Evolutionary conservation across 768 basidiomycete species (phyloP).

Genomic region (Lactifluus echinatus): DNA sequence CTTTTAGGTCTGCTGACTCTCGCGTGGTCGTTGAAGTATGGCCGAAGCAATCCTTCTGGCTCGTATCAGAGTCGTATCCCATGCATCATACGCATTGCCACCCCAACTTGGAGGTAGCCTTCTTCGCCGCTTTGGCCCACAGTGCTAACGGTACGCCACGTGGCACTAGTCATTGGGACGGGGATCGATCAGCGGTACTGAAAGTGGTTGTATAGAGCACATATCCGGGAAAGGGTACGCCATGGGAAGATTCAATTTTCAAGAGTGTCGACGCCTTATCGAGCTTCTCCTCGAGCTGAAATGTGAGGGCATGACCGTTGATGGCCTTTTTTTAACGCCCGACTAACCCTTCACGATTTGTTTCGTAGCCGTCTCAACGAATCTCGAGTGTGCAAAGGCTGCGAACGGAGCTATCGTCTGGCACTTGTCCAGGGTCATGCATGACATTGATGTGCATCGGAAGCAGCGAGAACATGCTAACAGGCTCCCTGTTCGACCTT

Average conservation of each 20-base stretch:
- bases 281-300: constrained; percentile 8
- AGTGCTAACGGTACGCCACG: constrained; percentile 8
- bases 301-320: neutral
- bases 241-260: constrained; percentile 7
- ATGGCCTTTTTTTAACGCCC: neutral
- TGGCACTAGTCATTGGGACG: neutral
- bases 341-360: neutral
- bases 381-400: neutral
- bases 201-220: neutral
- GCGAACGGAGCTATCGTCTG: constrained; percentile 5
- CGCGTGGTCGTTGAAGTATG: neutral
- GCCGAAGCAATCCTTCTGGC: constrained; percentile 3
- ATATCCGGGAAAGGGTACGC: neutral
- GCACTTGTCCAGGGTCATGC: constrained; percentile 7
- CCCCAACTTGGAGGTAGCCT: neutral
- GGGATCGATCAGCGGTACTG: neutral
- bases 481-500: neutral
- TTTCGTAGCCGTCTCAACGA: neutral
- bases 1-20: neutral
- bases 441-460: constrained; percentile 4
- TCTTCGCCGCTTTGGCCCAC: constrained; percentile 2
- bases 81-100: constrained; percentile 8
- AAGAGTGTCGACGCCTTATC: constrained; percentile 4
- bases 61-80: neutral
- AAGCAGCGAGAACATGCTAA: neutral